Conservation (phyloP, 352 stramenopile species). For the Pythium rhizo-oryzae region DNA sequence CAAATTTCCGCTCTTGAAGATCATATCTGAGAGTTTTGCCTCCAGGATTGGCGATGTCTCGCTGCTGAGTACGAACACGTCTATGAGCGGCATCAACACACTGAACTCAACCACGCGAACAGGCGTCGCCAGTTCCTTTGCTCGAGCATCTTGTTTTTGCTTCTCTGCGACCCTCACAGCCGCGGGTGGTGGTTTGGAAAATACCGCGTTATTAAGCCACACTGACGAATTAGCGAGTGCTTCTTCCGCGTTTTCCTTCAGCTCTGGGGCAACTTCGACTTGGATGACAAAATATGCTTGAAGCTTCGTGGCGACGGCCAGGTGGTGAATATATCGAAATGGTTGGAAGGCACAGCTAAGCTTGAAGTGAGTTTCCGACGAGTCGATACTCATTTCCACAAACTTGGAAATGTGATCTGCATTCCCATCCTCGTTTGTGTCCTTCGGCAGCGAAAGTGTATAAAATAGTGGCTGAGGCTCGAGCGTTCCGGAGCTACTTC, state of each 20-base stretch:
- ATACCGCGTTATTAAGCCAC: conserved; percentile 60
- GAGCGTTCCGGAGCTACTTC: conserved; percentile 3
- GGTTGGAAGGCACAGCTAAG: conserved; percentile 58
- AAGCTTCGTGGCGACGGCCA: conserved; percentile 64
- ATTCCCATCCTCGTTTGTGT: neutral
- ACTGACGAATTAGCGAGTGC: conserved; percentile 49
- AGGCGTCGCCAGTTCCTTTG: conserved; percentile 22
- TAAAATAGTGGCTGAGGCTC: conserved; percentile 48
- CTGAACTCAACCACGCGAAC: conserved; percentile 44
- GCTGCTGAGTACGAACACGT: conserved; percentile 64
- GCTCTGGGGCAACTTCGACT: conserved; percentile 43
- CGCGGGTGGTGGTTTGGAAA: conserved; percentile 30
- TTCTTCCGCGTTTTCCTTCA: conserved; percentile 61
- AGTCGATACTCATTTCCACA: conserved; percentile 61
- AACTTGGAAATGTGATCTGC: conserved; percentile 28
- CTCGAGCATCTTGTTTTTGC: conserved; percentile 18
- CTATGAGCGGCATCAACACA: conserved; percentile 61
- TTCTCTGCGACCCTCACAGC: conserved; percentile 20
- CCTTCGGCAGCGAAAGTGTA: conserved; percentile 22
- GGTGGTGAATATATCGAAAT: conserved; percentile 76
- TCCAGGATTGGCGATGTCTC: conserved; percentile 69
- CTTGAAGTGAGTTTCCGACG: conserved; percentile 53
- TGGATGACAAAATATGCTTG: conserved; percentile 66
- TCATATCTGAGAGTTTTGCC: conserved; percentile 48
- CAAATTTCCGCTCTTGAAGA: conserved; percentile 56